These are phyloP conservation scores for Limtongia smithiae DNA, from an alignment of 805 yeast genomes.

Conservation along the genomic window DNA sequence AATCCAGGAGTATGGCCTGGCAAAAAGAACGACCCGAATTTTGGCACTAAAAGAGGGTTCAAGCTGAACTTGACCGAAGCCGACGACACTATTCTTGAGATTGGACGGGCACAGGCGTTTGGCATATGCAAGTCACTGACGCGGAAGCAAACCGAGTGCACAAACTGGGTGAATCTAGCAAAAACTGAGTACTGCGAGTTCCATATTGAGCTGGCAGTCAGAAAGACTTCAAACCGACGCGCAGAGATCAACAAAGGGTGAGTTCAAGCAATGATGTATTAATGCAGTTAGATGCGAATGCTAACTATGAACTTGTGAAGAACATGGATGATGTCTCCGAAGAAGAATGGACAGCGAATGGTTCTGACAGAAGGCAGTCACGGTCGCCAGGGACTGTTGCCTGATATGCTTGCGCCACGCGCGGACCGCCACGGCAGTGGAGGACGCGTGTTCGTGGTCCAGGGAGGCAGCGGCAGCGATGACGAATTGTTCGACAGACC, in stretches of 20 bases:
- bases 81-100: constrained; percentile 56
- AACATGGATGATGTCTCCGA: constrained; percentile 12
- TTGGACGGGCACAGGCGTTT: constrained; percentile 66
- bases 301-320: not conserved
- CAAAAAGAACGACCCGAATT: constrained; percentile 16
- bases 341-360: constrained; percentile 12
- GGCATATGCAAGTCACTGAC: constrained; percentile 60
- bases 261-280: not conserved
- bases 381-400: constrained; percentile 5
- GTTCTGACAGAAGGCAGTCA: not conserved
- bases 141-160: constrained; percentile 53
- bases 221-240: constrained; percentile 55
- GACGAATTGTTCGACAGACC: not conserved
- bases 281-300: too few species aligned
- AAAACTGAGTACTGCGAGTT: constrained; percentile 61
- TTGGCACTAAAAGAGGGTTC: constrained; percentile 46
- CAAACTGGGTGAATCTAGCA: constrained; percentile 54
- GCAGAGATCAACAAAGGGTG: constrained; percentile 61
- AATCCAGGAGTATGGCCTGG: constrained; percentile 59
- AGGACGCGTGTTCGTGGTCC: constrained; percentile 4
- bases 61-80: constrained; percentile 53
- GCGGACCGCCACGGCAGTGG: constrained; percentile 6
- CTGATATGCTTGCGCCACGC: constrained; percentile 9
- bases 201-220: constrained; percentile 60
- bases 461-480: not conserved